phyloP scores from a whole-genome alignment of 495 filamentous ascomycete genomes.

The Thermothielavioides terrestris region DNA sequence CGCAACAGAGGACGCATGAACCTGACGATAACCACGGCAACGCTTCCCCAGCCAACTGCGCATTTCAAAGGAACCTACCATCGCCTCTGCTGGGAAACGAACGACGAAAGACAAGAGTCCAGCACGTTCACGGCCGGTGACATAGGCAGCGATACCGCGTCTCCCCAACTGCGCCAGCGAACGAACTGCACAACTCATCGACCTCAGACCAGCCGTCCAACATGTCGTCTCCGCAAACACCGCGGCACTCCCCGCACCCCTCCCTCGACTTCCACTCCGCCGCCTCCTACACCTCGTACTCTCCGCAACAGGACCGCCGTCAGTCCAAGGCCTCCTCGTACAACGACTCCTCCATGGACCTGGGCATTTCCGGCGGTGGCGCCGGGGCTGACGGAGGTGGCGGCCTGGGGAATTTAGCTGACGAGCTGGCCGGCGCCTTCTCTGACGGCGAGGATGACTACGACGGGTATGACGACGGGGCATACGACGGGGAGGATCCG shows the following conservation, averaged over 20 bases:
- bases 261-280: constrained; percentile 53
- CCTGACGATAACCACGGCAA: too few species aligned
- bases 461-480: constrained; percentile 52
- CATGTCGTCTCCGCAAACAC: constrained; percentile 51
- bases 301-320: constrained; percentile 34
- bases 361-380: constrained; percentile 39
- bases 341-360: constrained; percentile 48
- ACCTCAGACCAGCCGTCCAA: neutral
- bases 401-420: constrained; percentile 73
- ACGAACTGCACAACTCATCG: neutral
- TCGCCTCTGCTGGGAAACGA: neutral
- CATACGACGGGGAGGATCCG: constrained; percentile 44
- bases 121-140: too few species aligned
- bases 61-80: neutral
- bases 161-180: neutral
- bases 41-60: too few species aligned
- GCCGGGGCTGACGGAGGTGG: constrained; percentile 40
- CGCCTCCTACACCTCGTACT: constrained; percentile 35
- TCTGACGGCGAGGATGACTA: constrained; percentile 49
- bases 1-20: too few species aligned
- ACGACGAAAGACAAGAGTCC: too few species aligned
- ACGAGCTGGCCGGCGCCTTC: constrained; percentile 60
- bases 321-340: constrained; percentile 50
- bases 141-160: too few species aligned
- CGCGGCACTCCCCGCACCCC: constrained; percentile 56